A percentile compares a stretch with the other conserved stretches of the same genome.
Evolutionary conservation across 371 early-diverging fungal genomes (phyloP).

Genomic region (Mucor irregularis): DNA sequence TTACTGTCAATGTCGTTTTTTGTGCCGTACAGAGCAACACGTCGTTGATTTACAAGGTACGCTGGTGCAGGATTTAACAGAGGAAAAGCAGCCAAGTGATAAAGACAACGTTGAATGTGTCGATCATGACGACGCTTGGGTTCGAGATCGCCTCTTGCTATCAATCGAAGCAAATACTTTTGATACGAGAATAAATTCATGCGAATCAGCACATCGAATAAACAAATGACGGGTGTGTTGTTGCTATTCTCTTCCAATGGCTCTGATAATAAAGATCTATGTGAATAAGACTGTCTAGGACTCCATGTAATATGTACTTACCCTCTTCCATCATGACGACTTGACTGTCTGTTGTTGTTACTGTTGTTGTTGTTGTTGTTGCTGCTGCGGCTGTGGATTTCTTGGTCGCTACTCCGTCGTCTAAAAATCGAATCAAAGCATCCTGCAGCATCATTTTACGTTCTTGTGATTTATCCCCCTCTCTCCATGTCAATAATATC

Average conservation of each 20-base stretch:
- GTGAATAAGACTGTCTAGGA: too few relatives aligned
- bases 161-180: slow-evolving; percentile 60
- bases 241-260: background rate
- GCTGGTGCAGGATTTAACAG: slow-evolving; percentile 37
- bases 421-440: slow-evolving; percentile 46
- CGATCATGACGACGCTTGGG: slow-evolving; percentile 37
- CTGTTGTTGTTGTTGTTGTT: too few relatives aligned
- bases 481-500: slow-evolving; percentile 52
- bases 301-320: slow-evolving; percentile 1
- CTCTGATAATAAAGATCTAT: background rate
- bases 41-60: slow-evolving; percentile 59
- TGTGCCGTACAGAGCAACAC: slow-evolving; percentile 47
- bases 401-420: slow-evolving; percentile 20
- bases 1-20: slow-evolving; percentile 22
- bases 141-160: slow-evolving; percentile 66
- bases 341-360: too few relatives aligned
- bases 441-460: slow-evolving; percentile 40
- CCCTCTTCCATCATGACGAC: too few relatives aligned
- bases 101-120: slow-evolving; percentile 50
- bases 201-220: slow-evolving; percentile 64
- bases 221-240: slow-evolving; percentile 25
- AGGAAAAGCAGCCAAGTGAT: slow-evolving; percentile 59
- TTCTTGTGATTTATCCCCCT: slow-evolving; percentile 22
- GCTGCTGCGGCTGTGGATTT: background rate
- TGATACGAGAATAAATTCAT: slow-evolving; percentile 63